These are phyloP conservation scores for Saccharomycopsis sp. DNA, from an alignment of 805 yeast genomes.

Conservation along the genomic window DNA sequence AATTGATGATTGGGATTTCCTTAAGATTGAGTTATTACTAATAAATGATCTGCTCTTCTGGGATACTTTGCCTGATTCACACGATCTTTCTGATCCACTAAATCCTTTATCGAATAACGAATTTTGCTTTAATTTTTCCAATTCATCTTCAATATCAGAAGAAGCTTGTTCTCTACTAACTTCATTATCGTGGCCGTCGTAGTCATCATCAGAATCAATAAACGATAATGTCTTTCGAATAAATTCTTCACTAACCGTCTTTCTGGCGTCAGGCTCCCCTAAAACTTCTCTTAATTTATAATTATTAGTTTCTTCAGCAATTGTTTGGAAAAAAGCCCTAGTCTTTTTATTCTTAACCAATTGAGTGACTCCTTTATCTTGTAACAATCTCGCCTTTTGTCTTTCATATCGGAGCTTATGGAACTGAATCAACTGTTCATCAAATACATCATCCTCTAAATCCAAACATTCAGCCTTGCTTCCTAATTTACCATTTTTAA, in stretches of 20 bases:
- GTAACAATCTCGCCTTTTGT: conserved; percentile 43
- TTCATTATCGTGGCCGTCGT: neutral
- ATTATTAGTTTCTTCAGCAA: conserved; percentile 40
- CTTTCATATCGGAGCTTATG: conserved; percentile 35
- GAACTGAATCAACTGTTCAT: conserved; percentile 26
- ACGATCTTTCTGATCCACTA: no score
- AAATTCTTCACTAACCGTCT: conserved; percentile 44
- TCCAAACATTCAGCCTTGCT: conserved; percentile 54
- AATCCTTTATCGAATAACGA: conserved; percentile 7
- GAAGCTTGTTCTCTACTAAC: neutral
- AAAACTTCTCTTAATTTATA: conserved; percentile 26
- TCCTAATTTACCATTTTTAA: conserved; percentile 64
- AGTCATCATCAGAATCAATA: conserved; percentile 29
- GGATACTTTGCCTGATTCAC: conserved; percentile 37
- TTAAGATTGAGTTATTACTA: conserved; percentile 28
- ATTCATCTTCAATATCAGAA: conserved; percentile 4
- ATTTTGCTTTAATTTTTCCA: neutral
- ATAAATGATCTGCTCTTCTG: conserved; percentile 24
- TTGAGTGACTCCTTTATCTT: conserved; percentile 37
- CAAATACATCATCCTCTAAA: conserved; percentile 52
- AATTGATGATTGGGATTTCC: conserved; percentile 23
- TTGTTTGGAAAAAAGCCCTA: conserved; percentile 60
- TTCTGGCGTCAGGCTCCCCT: conserved; percentile 28
- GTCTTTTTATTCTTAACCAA: conserved; percentile 49
- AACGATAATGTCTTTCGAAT: conserved; percentile 53